Evolutionary conservation across 352 stramenopile genomes (phyloP).

Genomic region (Blastocystis sp.): DNA sequence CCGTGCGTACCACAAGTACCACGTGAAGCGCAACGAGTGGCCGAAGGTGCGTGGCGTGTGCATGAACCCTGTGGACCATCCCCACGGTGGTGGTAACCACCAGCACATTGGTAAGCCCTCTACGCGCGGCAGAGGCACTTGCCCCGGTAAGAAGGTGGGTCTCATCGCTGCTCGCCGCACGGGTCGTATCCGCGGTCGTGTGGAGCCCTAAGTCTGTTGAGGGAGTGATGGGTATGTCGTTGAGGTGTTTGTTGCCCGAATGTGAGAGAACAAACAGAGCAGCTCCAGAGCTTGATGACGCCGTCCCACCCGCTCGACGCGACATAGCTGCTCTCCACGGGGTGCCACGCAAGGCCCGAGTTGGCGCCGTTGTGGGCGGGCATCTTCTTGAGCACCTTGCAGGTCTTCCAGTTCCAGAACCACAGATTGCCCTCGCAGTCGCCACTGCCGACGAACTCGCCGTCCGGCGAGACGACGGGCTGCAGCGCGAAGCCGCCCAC

Average conservation of each 20-base stretch:
- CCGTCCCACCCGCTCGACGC: conserved; percentile 97
- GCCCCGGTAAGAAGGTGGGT: background rate
- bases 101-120: too few species aligned
- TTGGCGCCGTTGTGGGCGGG: conserved; percentile 85
- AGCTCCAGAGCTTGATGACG: conserved; percentile 98
- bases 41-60: too few species aligned
- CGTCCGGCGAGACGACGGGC: conserved; percentile 90
- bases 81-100: too few species aligned
- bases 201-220: conserved; percentile 2
- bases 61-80: too few species aligned
- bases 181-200: background rate
- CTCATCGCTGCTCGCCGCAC: background rate
- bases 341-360: conserved; percentile 85
- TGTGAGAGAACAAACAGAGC: conserved; percentile 5
- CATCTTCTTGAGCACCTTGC: conserved; percentile 81
- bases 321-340: conserved; percentile 89
- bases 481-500: conserved; percentile 92
- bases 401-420: conserved; percentile 97
- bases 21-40: too few species aligned
- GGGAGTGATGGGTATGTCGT: conserved; percentile 28
- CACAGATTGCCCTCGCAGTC: conserved; percentile 93
- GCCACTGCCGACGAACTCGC: conserved; percentile 88
- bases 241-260: background rate
- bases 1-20: too few species aligned
- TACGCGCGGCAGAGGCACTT: too few species aligned